Percentiles rank a stretch among this genome's conserved stretches.
These are phyloP conservation scores for Gossypium davidsonii DNA, from an alignment of 441 rosid species.

Conservation along the genomic window DNA sequence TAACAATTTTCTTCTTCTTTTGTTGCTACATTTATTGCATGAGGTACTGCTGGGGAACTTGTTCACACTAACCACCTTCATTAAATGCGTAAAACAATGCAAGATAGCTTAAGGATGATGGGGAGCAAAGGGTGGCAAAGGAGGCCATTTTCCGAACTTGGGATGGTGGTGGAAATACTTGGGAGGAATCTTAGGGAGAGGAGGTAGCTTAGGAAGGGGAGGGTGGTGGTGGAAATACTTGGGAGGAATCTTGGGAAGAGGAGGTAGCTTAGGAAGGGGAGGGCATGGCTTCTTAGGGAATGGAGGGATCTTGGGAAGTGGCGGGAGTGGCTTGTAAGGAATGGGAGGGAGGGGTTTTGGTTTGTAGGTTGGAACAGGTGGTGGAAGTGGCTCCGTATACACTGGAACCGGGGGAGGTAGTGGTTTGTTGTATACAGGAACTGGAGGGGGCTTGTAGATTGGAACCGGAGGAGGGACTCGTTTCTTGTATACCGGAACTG, in stretches of 20 bases:
- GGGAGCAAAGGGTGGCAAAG: slow-evolving; percentile 39
- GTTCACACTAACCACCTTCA: neutral
- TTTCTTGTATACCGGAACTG: slow-evolving; percentile 3
- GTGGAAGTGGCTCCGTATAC: slow-evolving; percentile 22
- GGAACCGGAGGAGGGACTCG: slow-evolving; percentile 25
- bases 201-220: too few relatives aligned
- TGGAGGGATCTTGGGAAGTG: slow-evolving; percentile 33
- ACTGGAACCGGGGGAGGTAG: slow-evolving; percentile 18
- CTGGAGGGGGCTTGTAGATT: slow-evolving; percentile 22
- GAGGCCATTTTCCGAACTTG: slow-evolving; percentile 58
- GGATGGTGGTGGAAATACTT: slow-evolving; percentile 32
- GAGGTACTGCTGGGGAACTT: neutral
- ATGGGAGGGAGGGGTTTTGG: slow-evolving; percentile 19
- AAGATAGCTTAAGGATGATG: slow-evolving; percentile 25
- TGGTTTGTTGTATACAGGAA: slow-evolving; percentile 18
- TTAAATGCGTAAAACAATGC: neutral
- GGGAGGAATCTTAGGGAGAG: too few relatives aligned
- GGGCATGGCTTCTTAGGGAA: slow-evolving; percentile 9
- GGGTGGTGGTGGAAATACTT: slow-evolving; percentile 45
- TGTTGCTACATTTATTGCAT: neutral
- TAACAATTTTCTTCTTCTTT: neutral
- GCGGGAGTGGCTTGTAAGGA: slow-evolving; percentile 28
- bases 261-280: slow-evolving; percentile 30
- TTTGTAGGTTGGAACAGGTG: slow-evolving; percentile 22
- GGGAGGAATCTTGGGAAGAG: slow-evolving; percentile 46